Conservation (phyloP, 2,329 filamentous ascomycete genomes). For the Fusarium sp. region DNA sequence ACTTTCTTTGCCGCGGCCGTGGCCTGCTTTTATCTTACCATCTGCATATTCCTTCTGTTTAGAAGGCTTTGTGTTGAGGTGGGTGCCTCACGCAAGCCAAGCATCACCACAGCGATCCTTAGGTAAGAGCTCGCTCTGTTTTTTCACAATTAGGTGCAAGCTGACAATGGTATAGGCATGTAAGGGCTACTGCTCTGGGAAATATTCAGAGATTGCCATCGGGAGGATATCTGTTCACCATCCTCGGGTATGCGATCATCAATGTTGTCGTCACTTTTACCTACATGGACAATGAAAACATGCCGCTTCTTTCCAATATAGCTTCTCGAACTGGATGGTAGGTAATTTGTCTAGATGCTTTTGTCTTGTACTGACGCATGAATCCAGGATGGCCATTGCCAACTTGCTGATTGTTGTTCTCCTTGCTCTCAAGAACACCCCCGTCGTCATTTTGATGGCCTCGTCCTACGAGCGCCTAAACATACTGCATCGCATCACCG, state of each 20-base stretch:
- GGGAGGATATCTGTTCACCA: conserved; percentile 50
- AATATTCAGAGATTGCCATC: conserved; percentile 49
- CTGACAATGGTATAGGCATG: conserved; percentile 41
- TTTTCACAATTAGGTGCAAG: background rate
- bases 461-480: conserved; percentile 71
- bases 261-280: conserved; percentile 53
- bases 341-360: conserved; percentile 12
- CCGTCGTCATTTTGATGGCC: conserved; percentile 63
- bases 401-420: conserved; percentile 67
- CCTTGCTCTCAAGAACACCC: conserved; percentile 69
- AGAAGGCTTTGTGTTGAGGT: conserved; percentile 25
- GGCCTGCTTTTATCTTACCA: conserved; percentile 24
- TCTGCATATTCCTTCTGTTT: conserved; percentile 28
- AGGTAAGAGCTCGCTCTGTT: conserved; percentile 23
- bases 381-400: conserved; percentile 53
- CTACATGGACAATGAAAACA: conserved; percentile 50
- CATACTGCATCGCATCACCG: conserved; percentile 66
- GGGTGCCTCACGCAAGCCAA: conserved; percentile 27
- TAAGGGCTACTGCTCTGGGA: conserved; percentile 47
- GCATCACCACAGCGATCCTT: conserved; percentile 18
- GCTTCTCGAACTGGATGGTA: conserved; percentile 56
- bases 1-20: conserved; percentile 40
- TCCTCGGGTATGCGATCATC: conserved; percentile 50
- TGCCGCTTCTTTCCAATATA: conserved; percentile 52
- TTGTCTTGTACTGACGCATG: background rate